These are phyloP conservation scores for Pseudopediastrum boryanum DNA, from an alignment of 139 green algal genomes.

Conservation along the genomic window DNA sequence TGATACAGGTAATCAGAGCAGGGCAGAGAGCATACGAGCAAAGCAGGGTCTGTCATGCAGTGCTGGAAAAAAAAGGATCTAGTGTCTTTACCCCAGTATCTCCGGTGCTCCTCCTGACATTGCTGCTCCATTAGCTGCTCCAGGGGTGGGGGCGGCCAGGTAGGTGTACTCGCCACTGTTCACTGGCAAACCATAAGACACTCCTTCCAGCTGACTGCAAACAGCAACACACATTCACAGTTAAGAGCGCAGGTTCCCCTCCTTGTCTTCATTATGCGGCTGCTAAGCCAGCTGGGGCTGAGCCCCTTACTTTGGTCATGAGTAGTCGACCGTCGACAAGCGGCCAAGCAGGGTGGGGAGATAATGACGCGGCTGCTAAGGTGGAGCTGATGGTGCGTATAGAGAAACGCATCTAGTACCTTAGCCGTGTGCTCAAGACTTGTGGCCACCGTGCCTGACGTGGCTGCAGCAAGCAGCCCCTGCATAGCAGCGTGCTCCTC, in stretches of 20 bases:
- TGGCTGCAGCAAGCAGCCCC: no score
- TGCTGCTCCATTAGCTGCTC: constrained; percentile 26
- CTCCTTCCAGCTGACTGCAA: neutral
- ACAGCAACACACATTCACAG: no score
- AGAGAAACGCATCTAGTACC: no score
- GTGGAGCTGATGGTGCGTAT: no score
- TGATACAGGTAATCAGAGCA: neutral
- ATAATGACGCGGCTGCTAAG: no score
- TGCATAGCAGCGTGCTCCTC: no score
- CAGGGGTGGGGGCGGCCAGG: constrained; percentile 36
- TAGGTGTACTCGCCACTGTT: constrained; percentile 2
- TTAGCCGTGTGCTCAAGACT: no score
- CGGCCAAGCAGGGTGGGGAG: neutral
- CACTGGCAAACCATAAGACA: neutral
- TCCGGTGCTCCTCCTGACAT: constrained; percentile 12
- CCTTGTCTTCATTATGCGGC: neutral
- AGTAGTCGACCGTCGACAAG: neutral
- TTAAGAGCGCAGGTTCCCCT: neutral
- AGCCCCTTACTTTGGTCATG: neutral
- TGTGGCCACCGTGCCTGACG: no score
- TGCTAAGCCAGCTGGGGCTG: neutral
- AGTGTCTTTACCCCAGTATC: constrained; percentile 34
- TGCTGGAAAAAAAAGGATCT: no score
- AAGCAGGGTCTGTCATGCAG: neutral
- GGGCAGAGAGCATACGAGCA: neutral